These are phyloP conservation scores for Odonthalia washingtoniensis DNA, from an alignment of 31 red algal species.

Conservation along the genomic window DNA sequence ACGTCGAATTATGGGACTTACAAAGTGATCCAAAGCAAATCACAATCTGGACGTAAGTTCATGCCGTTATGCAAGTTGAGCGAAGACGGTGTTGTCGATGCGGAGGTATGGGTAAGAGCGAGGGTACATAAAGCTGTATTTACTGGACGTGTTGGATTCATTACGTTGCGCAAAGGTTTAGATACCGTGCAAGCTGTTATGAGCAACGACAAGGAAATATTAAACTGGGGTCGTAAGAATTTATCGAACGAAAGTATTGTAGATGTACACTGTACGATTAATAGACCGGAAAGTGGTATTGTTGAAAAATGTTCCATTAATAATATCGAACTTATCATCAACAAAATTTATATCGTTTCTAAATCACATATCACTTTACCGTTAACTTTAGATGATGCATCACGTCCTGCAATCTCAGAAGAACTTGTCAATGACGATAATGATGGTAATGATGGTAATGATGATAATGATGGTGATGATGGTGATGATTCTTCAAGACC, in stretches of 20 bases:
- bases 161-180: conserved; percentile 78
- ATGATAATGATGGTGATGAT: neutral
- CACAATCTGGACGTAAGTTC: conserved; percentile 68
- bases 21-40: conserved; percentile 77
- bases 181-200: conserved; percentile 85
- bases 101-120: conserved; percentile 85
- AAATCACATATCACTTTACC: conserved; percentile 74
- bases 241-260: conserved; percentile 83
- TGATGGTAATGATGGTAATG: neutral
- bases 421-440: conserved; percentile 42
- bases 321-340: conserved; percentile 70
- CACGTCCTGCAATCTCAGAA: conserved; percentile 31
- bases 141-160: conserved; percentile 73
- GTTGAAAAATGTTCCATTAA: conserved; percentile 86
- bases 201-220: conserved; percentile 74
- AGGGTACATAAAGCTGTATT: conserved; percentile 82
- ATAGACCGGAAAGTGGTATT: conserved; percentile 54
- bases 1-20: conserved; percentile 75
- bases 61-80: conserved; percentile 28
- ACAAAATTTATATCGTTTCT: conserved; percentile 85
- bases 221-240: conserved; percentile 88
- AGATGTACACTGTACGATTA: conserved; percentile 72
- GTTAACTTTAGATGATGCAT: conserved; percentile 89
- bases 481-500: conserved; percentile 17
- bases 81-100: conserved; percentile 10